A percentile compares a stretch with the other conserved stretches of the same genome.
These are phyloP conservation scores for Leonotis leonurus DNA, from an alignment of 257 asterid genomes.

Conservation along the genomic window DNA sequence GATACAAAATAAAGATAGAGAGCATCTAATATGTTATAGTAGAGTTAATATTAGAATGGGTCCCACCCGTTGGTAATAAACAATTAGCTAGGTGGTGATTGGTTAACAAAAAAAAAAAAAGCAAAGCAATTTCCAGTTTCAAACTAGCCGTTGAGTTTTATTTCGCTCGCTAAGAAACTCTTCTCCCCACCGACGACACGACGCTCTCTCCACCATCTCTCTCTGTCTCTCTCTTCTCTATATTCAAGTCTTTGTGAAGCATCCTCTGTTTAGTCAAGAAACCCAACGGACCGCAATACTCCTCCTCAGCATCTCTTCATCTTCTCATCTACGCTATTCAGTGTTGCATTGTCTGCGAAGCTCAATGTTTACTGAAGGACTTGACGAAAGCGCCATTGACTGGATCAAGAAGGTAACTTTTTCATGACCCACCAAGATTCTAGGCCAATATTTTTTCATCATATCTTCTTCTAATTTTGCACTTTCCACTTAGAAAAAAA, in stretches of 20 bases:
- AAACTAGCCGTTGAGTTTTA: conserved; percentile 66
- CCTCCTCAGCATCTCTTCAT: conserved; percentile 10
- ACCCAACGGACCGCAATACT: too few relatives aligned
- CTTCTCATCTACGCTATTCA: neutral
- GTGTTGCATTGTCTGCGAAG: conserved; percentile 6
- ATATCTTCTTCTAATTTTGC: neutral
- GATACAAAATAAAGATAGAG: too few relatives aligned
- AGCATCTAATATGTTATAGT: too few relatives aligned
- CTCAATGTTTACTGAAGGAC: conserved; percentile 85
- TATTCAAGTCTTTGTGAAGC: neutral
- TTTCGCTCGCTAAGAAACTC: conserved; percentile 13
- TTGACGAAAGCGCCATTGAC: conserved; percentile 76
- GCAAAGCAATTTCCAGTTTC: conserved; percentile 25
- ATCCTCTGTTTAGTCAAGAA: neutral
- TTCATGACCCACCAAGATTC: neutral
- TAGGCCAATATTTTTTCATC: neutral
- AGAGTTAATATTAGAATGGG: neutral
- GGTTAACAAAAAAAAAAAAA: neutral
- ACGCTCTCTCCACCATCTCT: conserved; percentile 12
- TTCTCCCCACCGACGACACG: neutral
- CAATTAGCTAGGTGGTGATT: too few relatives aligned
- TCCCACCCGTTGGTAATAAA: neutral
- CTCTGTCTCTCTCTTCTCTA: neutral
- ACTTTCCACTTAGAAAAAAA: too few relatives aligned
- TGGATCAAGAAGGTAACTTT: conserved; percentile 81